Evolutionary conservation across 768 basidiomycete genomes (phyloP).

Genomic region (Hortiboletus flavorubellus): DNA sequence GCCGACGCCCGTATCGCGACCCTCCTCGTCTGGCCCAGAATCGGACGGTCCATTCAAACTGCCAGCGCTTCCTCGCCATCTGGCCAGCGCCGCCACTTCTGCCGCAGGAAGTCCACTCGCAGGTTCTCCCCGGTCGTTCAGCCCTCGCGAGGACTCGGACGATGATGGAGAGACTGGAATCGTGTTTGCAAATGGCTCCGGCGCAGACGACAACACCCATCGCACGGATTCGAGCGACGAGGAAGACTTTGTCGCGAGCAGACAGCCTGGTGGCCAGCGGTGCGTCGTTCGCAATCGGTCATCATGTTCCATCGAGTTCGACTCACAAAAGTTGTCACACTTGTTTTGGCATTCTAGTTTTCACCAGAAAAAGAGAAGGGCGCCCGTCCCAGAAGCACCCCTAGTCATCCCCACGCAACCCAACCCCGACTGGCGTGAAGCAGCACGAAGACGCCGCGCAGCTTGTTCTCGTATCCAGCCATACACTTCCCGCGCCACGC

Average conservation of each 20-base stretch:
- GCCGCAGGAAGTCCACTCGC: conserved; percentile 56
- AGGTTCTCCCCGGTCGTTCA: conserved; percentile 42
- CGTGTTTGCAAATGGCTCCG: conserved; percentile 20
- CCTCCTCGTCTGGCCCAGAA: conserved; percentile 60
- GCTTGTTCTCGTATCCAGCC: conserved; percentile 16
- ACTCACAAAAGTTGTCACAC: conserved; percentile 60
- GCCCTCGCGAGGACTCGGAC: conserved; percentile 28
- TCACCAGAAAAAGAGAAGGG: conserved; percentile 40
- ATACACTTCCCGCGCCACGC: conserved; percentile 4
- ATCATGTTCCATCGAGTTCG: conserved; percentile 46
- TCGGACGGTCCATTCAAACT: conserved; percentile 58
- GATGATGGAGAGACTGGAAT: conserved; percentile 26
- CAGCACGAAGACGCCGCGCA: conserved; percentile 58
- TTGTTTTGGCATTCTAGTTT: conserved; percentile 33
- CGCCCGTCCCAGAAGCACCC: conserved; percentile 46
- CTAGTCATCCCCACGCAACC: conserved; percentile 84
- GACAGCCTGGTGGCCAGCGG: conserved; percentile 78
- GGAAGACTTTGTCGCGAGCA: conserved; percentile 69
- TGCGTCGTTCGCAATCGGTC: conserved; percentile 48
- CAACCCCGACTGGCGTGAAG: conserved; percentile 88
- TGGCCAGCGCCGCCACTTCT: conserved; percentile 38
- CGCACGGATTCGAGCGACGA: conserved; percentile 50
- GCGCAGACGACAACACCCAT: conserved; percentile 27
- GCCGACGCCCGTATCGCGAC: conserved; percentile 66
- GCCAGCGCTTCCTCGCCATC: conserved; percentile 59